Evolutionary conservation across 73 alveolate genomes (phyloP), one percentile per base, ranked within the genome.

Genomic region (Paramecium bursaria): DNA sequence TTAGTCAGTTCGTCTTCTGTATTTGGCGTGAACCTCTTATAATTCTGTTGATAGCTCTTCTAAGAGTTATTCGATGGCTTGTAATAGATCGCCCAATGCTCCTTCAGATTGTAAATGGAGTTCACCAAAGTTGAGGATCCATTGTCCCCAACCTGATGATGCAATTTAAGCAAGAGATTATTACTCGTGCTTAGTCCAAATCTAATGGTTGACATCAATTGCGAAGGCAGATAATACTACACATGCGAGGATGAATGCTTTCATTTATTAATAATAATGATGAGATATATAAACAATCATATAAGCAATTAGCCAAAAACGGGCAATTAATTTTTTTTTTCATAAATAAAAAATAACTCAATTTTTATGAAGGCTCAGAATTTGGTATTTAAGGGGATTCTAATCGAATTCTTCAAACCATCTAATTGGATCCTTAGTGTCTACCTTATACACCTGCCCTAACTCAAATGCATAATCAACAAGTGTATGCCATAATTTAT

Each of bases 401-500:
- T 17, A 39, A 42, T 67, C 82, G 13, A 67, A 67, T 67, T 15
- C 49, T 7, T 31, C 33, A 67, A 67, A 67, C 82, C 82, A 67
- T 9, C 35, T 47, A 14, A 23, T 21, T 14, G 44, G 7, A 67
- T 67, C 82, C 6, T 67, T 21, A 39, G 53, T 42, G 1, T 13
- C 39, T 15, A 67, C 82, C 27, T 57, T 67, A 26, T 67, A 67
- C 13, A 53, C 33, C 14, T 53, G 22, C 1, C 82, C 77, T 53
- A 50, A 53, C 13, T 50, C 26, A 7, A 54, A 39, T 14, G 77
- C 27, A 39, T 79, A 79, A 7, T 79, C 74, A 25, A 73, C 77
- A 4, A 79, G 3, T 11, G 27, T 50, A 53, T 73, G 51, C 97
- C 97, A 92, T 74, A 74, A 90, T 86, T 87, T 73, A 77, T 94